Evolutionary conservation across 208 protist species (phyloP), one percentile per base, ranked within the genome.

Genomic region (Crithidia acanthocephali): DNA sequence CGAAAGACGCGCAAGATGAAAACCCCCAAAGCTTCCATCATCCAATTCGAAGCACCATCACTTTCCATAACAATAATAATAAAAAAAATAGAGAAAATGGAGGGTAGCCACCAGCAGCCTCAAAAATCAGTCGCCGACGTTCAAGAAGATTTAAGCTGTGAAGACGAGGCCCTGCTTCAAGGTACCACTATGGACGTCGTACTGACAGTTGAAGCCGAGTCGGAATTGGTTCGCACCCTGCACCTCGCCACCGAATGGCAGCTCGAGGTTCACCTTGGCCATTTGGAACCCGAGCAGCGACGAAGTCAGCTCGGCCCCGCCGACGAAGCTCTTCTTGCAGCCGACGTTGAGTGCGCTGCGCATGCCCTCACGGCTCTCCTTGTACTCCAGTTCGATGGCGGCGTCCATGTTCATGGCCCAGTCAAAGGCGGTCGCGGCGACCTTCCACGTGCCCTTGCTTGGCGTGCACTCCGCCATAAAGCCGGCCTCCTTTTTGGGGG

Each of bases 221-320:
- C 79, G 71, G 15, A 94, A 48, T 68, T 95, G 92, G 75, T 97
- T 97, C 5, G 86, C 47, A 5, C 85, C 81, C 16, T 63, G 72
- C 35, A 84, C 64, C 20, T 90, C 83, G n/a, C 90, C 87, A 33
- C 92, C 92, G 73, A 94, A 97, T 4, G 92, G 92, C 33, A 97
- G 65, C 23, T 88, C 85, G 35, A 94, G 69, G 32, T 83, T 80
- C 23, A 84, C 86, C 68, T 91, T 91, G 25, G 93, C 32, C 47
- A 70, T 83, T 37, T 72, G 74, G 55, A 95, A 95, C 20, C 82
- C 85, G 20, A 56, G 52, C 15, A 97, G 67, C 16, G 86, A 79
- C 6, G 87, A 70, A 27, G 67, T 76, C 58, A 97, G 45, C 69
- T 84, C 59, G 18, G 81, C 82, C 22, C 90, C 90, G 30, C 88